These are phyloP conservation scores for Rugosomyces carneus DNA, from an alignment of 1,284 basidiomycete species.

Conservation along the genomic window DNA sequence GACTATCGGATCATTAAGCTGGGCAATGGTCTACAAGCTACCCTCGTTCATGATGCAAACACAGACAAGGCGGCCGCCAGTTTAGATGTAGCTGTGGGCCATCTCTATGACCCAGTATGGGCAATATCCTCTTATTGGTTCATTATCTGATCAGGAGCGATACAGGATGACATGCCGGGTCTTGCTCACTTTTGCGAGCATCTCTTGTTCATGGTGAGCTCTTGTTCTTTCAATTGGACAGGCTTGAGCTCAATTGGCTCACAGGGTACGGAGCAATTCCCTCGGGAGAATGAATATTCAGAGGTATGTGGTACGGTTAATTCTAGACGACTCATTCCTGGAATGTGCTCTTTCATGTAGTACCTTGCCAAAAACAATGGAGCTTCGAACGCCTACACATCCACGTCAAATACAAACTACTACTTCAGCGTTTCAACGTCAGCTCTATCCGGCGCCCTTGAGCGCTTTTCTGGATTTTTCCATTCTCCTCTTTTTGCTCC, in stretches of 20 bases:
- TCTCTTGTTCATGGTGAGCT: constrained; percentile 84
- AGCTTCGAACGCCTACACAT: constrained; percentile 90
- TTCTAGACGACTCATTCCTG: constrained; percentile 1
- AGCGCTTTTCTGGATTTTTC: constrained; percentile 94
- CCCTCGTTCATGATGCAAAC: constrained; percentile 81
- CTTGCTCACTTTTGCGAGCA: constrained; percentile 95
- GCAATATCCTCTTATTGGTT: constrained; percentile 1
- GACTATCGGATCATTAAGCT: constrained; percentile 81
- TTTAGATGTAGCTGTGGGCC: constrained; percentile 93
- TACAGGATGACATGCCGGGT: constrained; percentile 79
- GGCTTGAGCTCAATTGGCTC: constrained; percentile 4
- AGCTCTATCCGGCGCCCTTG: constrained; percentile 80
- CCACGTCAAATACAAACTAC: constrained; percentile 92
- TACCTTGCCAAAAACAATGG: constrained; percentile 92
- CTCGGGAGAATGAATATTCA: constrained; percentile 89
- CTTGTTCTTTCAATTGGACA: background rate
- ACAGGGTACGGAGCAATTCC: constrained; percentile 78
- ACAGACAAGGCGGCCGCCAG: constrained; percentile 96
- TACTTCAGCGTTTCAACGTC: constrained; percentile 88
- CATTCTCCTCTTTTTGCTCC: constrained; percentile 87
- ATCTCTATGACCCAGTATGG: constrained; percentile 87
- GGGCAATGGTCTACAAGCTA: constrained; percentile 83
- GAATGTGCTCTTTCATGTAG: constrained; percentile 29
- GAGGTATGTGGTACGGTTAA: constrained; percentile 42
- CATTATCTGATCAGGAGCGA: constrained; percentile 5